Evolutionary conservation across 2,329 filamentous ascomycete genomes (phyloP), one percentile per base, ranked within the genome.

Genomic region (Monosporascus sp.): DNA sequence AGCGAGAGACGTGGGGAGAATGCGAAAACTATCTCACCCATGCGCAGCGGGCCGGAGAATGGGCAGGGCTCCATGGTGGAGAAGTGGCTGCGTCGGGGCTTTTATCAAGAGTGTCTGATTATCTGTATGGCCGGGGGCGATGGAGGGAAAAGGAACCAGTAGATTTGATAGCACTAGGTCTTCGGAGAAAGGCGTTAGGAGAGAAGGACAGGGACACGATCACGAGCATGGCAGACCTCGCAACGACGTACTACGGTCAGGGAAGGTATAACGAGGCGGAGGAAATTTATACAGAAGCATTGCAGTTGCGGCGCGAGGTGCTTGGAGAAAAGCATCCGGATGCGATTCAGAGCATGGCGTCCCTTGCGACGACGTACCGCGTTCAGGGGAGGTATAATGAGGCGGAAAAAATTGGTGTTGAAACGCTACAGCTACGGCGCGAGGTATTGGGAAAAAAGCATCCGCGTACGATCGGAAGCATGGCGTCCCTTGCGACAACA

Each of bases 21-120:
- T 66, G 62, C 37, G 62, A 68, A 26, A 57, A 52, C 51, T 68
- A 68, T 44, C 40, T 69, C 14, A 51, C 58, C 20, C 67, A 72
- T 54, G 63, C 65, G 17, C 45, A 65, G 31, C 59, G 51, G 38
- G 57, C 59, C 18, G 57, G 52, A 7, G 51, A 60, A 9, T 68
- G 61, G 67, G 59, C 63, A 2, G 54, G 63, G 26, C 15, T 58
- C 2, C 56, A 62, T 51, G 49, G 47, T 17, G 55, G 56, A 17
- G 51, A 59, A 44, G 43, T 54, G 31, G 46, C 53, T 14, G 50
- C 52, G 41, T 53, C 51, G 2, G 26, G 17, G 6, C 51, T 64
- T 24, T 50, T 67, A 24, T 22, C 1, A 7, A 49, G 50, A 38
- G 52, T 65, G 8, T 60, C 60, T 9, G 0, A 45, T 2, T 69